Percentiles rank a stretch among this genome's conserved stretches.
phyloP scores from a whole-genome alignment of 768 basidiomycete species.

The Tricholoma matsutake region DNA sequence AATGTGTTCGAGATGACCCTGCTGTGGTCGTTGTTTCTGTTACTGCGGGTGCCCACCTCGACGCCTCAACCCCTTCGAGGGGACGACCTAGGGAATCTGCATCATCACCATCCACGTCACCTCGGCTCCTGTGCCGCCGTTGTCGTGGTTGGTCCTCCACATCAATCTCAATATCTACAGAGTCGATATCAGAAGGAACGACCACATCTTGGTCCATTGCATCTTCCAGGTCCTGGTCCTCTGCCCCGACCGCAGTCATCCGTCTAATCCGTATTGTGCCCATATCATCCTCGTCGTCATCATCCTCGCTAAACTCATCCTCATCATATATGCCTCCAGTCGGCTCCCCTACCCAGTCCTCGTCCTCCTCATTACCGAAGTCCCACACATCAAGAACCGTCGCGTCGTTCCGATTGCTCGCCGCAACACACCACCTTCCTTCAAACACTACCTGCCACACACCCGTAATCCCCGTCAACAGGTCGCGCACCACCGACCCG shows the following conservation, averaged over 20 bases:
- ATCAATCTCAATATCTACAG: conserved; percentile 30
- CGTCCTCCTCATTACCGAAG: conserved; percentile 72
- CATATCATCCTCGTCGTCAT: conserved; percentile 39
- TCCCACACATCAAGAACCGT: conserved; percentile 91
- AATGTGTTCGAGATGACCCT: conserved; percentile 10
- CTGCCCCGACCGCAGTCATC: conserved; percentile 16
- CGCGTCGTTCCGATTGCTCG: conserved; percentile 74
- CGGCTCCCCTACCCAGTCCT: conserved; percentile 83
- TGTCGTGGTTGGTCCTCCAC: conserved; percentile 20
- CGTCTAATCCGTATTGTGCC: conserved; percentile 19
- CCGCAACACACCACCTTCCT: conserved; percentile 91
- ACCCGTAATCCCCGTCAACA: conserved; percentile 87
- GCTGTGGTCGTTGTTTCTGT: conserved; percentile 8
- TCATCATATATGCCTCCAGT: conserved; percentile 74
- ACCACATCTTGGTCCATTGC: conserved; percentile 74
- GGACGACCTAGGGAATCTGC: conserved; percentile 12
- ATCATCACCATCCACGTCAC: conserved; percentile 15
- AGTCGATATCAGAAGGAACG: conserved; percentile 41
- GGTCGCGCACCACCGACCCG: conserved; percentile 81
- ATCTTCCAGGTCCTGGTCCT: conserved; percentile 45
- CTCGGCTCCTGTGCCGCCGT: conserved; percentile 14
- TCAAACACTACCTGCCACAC: conserved; percentile 99
- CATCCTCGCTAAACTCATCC: conserved; percentile 53
- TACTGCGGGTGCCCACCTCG: conserved; percentile 29
- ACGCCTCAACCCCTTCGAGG: conserved; percentile 28